Evolutionary conservation across 1,284 basidiomycete species (phyloP), one percentile per base, ranked within the genome.

Genomic region (Agroathelia rolfsii): DNA sequence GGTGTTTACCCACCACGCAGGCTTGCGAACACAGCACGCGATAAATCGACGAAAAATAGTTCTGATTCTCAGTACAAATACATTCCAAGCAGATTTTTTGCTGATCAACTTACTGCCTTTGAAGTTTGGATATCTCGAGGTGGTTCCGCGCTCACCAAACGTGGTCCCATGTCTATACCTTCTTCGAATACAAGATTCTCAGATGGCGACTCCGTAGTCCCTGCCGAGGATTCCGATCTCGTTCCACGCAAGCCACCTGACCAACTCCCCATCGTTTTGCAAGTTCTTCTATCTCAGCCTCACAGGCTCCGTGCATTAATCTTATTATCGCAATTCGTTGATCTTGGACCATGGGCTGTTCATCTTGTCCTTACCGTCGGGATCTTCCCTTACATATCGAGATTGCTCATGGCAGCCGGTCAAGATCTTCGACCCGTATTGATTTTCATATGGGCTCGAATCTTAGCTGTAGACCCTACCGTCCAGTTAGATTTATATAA

Each of bases 401-500:
- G 95, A 50, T 72, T 98, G 4, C 70, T 98, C 3, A 93, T 95
- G 57, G 92, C 92, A 1, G 92, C 93, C 0, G 89, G 90, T 0
- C 81, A 84, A 41, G 94, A 98, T 50, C 72, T 98, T 18, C 85
- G 92, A 32, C 94, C 95, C 1, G 93, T 98, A n/a, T 69, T 98
- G 19, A 96, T 98, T 45, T 98, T 97, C 62, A 97, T 98, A 41
- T 98, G 95, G 95, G 88, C 94, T 1, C 75, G 94, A 11, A 96
- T 98, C 40, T 72, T 97, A 14, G 94, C 94, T 2, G 92, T 97
- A 18, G 95, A 97, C 54, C 78, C 83, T 5, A 78, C 81, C 13
- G 95, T 95, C 39, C 94, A 97, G 53, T 72, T 80, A 27, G 94
- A 98, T 50, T 62, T 98, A 5, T 76, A 86, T 44, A 87, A 84